Evolutionary conservation across 345 rosid species (phyloP), one percentile per base, ranked within the genome.

Genomic region (Fremontodendron californicum): DNA sequence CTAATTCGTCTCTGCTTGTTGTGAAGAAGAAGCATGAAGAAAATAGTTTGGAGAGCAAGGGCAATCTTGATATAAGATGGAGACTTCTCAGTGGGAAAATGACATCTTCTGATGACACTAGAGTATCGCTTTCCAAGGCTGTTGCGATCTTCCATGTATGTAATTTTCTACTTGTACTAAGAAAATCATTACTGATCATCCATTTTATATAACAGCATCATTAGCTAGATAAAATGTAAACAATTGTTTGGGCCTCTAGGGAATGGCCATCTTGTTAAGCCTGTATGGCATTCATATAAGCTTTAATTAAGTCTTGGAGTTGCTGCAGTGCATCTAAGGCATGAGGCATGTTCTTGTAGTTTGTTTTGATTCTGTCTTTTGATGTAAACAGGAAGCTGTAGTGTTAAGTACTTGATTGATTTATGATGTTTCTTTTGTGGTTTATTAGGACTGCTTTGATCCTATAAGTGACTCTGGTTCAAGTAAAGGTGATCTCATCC

Each of bases 91-190:
- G 90, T 73, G 88, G 88, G 57, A 92, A 84, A 79, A 79, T 84
- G 60, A 64, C 82, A 72, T 75, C 91, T 74, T 78, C 86, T 25
- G 90, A 83, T 83, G 93, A 88, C 29, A 80, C 87, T 10, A 87
- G 85, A 79, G 70, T 35, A 13, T 77, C 89, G 77, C 91, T 95
- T 6, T 81, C 87, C 16, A 90, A 85, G 76, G 93, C 96, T 52
- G 88, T 93, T 52, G 39, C 89, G 11, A 92, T 93, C 66, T 93
- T 91, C 80, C 99, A 90, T 81, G 99, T 95, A 86, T 85, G 85
- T 78, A 37, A 21, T 72, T 65, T 39, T 40, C 49, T 69, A 15
- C 6, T 65, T 39, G 9, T 54, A 63, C 73, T 69, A 8, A 48
- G 12, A 46, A 46, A 46, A 46, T 25, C 37, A 49, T 10, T 27